Conservation (phyloP, 2,329 filamentous ascomycete genomes). For the Aspergillus flavus region DNA sequence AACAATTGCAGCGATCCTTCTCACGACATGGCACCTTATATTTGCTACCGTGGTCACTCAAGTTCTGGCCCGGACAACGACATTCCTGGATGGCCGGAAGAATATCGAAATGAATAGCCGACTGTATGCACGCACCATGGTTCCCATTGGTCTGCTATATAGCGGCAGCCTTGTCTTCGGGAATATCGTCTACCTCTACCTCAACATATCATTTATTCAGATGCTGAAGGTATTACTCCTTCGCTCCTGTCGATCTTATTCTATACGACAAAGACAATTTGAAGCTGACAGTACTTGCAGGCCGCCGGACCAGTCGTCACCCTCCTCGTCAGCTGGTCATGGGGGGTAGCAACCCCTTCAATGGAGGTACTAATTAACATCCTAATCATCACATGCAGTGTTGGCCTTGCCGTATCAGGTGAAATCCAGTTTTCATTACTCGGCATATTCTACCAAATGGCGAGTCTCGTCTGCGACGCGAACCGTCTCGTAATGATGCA, state of each 20-base stretch:
- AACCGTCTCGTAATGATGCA: conserved; percentile 80
- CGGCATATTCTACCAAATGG: conserved; percentile 67
- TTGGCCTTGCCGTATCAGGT: conserved; percentile 86
- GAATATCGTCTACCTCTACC: conserved; percentile 90
- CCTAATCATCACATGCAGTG: conserved; percentile 86
- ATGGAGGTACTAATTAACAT: conserved; percentile 84
- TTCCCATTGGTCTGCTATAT: conserved; percentile 93
- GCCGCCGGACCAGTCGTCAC: conserved; percentile 94
- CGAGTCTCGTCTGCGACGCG: conserved; percentile 75
- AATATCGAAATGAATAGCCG: conserved; percentile 91
- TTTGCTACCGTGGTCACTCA: conserved; percentile 94
- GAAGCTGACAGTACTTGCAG: conserved; percentile 44
- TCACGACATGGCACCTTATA: conserved; percentile 89
- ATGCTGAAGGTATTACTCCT: conserved; percentile 78
- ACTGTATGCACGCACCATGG: conserved; percentile 85
- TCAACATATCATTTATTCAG: conserved; percentile 94
- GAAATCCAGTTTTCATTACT: conserved; percentile 78
- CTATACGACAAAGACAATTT: not conserved
- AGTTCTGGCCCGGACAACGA: conserved; percentile 82
- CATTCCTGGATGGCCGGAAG: conserved; percentile 84
- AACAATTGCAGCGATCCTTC: conserved; percentile 52
- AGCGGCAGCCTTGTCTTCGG: conserved; percentile 92
- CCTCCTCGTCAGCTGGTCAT: conserved; percentile 79
- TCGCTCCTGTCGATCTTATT: not conserved
- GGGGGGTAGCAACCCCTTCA: conserved; percentile 78